These are phyloP conservation scores for Diutina sp. DNA, from an alignment of 1,139 yeast genomes.

Conservation along the genomic window DNA sequence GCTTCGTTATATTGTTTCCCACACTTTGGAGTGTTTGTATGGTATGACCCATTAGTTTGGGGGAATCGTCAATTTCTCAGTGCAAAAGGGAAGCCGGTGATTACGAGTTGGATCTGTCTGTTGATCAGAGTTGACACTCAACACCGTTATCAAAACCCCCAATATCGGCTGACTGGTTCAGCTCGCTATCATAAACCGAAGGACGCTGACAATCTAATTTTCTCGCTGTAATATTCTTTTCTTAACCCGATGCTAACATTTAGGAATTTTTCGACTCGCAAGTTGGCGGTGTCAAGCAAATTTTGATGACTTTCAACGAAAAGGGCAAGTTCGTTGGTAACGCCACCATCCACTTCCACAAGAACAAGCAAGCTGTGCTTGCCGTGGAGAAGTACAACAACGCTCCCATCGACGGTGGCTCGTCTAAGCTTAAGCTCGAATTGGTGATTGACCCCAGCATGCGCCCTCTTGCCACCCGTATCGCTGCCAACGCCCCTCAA, in stretches of 20 bases:
- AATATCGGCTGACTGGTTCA: neutral
- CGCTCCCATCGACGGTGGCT: constrained; percentile 87
- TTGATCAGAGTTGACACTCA: neutral
- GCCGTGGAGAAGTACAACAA: constrained; percentile 85
- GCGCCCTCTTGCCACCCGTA: constrained; percentile 65
- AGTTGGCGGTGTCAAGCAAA: constrained; percentile 72
- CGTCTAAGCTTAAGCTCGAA: constrained; percentile 67
- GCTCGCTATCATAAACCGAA: neutral
- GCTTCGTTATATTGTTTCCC: neutral
- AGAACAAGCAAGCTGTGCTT: constrained; percentile 46
- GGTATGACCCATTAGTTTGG: neutral
- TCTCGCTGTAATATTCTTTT: neutral
- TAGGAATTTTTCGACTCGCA: constrained; percentile 85
- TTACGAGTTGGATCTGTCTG: neutral
- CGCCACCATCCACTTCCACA: constrained; percentile 73
- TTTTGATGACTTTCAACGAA: constrained; percentile 70
- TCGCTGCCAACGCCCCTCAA: constrained; percentile 32
- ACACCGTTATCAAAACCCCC: neutral
- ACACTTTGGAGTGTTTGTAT: neutral
- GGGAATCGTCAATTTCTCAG: neutral
- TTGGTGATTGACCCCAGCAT: constrained; percentile 76
- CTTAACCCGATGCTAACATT: neutral
- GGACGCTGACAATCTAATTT: neutral
- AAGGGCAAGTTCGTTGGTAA: constrained; percentile 86
- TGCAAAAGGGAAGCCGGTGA: neutral